These are phyloP conservation scores for Hanseniaspora mollemarum DNA, from an alignment of 805 yeast species.

Conservation along the genomic window DNA sequence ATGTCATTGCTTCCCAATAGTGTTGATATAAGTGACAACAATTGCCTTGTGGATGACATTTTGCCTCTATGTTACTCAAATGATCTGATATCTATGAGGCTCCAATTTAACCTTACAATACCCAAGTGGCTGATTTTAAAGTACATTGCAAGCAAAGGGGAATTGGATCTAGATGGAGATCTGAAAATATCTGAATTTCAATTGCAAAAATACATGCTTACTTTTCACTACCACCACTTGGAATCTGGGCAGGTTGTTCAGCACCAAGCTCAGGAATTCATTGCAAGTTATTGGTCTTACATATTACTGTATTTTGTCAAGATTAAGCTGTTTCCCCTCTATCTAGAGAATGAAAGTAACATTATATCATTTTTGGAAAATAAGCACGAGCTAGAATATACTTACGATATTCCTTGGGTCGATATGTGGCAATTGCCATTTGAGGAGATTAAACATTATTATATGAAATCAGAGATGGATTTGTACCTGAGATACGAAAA, in stretches of 20 bases:
- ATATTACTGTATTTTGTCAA: not conserved
- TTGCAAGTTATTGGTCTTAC: conserved; percentile 1
- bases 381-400: not conserved
- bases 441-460: not conserved
- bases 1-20: not conserved
- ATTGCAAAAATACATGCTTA: not conserved
- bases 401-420: conserved; percentile 5
- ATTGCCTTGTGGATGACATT: not conserved
- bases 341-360: not conserved
- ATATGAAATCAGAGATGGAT: not conserved
- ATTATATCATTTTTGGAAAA: not conserved
- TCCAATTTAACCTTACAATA: not conserved
- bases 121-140: not conserved
- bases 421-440: not conserved
- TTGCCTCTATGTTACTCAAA: not conserved
- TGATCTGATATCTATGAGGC: not conserved
- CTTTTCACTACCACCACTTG: not conserved
- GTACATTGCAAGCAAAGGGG: not conserved
- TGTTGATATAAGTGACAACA: not conserved
- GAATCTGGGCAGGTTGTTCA: not conserved
- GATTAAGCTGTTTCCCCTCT: not conserved
- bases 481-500: not conserved
- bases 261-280: not conserved
- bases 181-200: not conserved
- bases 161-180: not conserved